phyloP scores from a whole-genome alignment of 345 rosid genomes.

The Brassica rapa region DNA sequence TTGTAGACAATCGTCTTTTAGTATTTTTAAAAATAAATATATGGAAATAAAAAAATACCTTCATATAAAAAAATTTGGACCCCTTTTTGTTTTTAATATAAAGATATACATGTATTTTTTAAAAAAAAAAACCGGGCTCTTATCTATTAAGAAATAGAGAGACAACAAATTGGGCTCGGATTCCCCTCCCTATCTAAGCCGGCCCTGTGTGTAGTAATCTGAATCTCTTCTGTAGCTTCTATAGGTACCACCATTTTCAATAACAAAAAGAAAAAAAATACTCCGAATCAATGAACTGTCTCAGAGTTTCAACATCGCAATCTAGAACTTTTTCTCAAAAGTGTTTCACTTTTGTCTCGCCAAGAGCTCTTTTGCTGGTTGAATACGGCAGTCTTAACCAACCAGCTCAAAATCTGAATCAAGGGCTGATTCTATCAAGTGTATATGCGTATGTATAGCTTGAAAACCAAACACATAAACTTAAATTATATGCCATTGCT shows the following conservation, averaged over 20 bases:
- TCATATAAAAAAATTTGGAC: too few relatives aligned
- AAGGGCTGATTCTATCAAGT: slow-evolving; percentile 48
- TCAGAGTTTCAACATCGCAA: background rate
- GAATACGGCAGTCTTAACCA: background rate
- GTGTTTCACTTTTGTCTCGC: background rate
- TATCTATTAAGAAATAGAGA: too few relatives aligned
- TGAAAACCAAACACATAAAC: slow-evolving; percentile 94
- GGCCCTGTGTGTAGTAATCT: background rate
- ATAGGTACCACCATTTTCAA: background rate
- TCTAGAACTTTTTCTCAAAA: background rate
- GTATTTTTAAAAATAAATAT: too few relatives aligned
- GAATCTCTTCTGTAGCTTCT: background rate
- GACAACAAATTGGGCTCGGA: too few relatives aligned
- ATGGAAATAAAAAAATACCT: too few relatives aligned
- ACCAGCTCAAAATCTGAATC: slow-evolving; percentile 5
- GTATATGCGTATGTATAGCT: slow-evolving; percentile 69
- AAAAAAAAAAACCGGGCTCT: too few relatives aligned
- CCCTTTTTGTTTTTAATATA: too few relatives aligned
- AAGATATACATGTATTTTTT: too few relatives aligned
- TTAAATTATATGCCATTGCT: slow-evolving; percentile 75
- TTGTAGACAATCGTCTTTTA: background rate
- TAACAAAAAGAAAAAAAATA: background rate
- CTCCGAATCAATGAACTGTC: background rate
- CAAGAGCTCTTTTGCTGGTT: background rate
- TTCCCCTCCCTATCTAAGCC: too few relatives aligned